Conservation (phyloP, 2,329 filamentous ascomycete genomes). For the Pleurostoma richardsiae region DNA sequence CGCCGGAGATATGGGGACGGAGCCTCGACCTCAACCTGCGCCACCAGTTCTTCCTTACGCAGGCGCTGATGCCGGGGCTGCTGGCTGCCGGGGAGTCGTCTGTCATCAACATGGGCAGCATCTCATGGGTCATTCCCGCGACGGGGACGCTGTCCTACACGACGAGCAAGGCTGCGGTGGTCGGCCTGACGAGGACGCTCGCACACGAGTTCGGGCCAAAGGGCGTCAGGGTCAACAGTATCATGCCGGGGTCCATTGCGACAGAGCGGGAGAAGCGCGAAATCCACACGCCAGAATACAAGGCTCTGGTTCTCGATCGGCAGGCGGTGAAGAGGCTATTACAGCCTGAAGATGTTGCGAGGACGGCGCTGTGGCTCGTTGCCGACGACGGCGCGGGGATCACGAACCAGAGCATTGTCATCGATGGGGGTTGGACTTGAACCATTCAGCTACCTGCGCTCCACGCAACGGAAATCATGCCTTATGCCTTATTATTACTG, state of each 20-base stretch:
- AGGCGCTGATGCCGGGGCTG: slow-evolving; percentile 30
- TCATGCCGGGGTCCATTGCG: slow-evolving; percentile 43
- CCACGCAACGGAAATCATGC: too few species aligned
- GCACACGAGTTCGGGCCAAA: slow-evolving; percentile 27
- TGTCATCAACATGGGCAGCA: slow-evolving; percentile 35
- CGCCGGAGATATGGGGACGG: slow-evolving; percentile 32
- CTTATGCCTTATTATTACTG: too few species aligned
- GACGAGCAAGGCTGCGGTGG: slow-evolving; percentile 30
- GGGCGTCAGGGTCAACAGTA: slow-evolving; percentile 38
- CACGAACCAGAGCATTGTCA: slow-evolving; percentile 34
- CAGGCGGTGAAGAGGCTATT: slow-evolving; percentile 37
- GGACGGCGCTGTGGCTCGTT: slow-evolving; percentile 37
- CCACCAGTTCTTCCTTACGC: slow-evolving; percentile 37
- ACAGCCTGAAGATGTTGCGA: slow-evolving; percentile 37
- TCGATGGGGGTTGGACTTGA: slow-evolving; percentile 27
- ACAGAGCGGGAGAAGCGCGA: slow-evolving; percentile 37
- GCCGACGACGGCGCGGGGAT: slow-evolving; percentile 41
- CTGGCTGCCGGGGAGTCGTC: slow-evolving; percentile 19
- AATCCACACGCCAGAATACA: slow-evolving; percentile 35
- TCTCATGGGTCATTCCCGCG: slow-evolving; percentile 29
- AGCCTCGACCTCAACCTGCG: slow-evolving; percentile 39
- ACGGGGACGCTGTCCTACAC: slow-evolving; percentile 25
- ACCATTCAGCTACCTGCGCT: neutral
- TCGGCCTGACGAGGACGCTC: slow-evolving; percentile 31
- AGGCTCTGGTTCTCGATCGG: slow-evolving; percentile 25